Base-by-base conservation (phyloP, 768 basidiomycete genomes). In the Pulveroboletus sp. region DNA sequence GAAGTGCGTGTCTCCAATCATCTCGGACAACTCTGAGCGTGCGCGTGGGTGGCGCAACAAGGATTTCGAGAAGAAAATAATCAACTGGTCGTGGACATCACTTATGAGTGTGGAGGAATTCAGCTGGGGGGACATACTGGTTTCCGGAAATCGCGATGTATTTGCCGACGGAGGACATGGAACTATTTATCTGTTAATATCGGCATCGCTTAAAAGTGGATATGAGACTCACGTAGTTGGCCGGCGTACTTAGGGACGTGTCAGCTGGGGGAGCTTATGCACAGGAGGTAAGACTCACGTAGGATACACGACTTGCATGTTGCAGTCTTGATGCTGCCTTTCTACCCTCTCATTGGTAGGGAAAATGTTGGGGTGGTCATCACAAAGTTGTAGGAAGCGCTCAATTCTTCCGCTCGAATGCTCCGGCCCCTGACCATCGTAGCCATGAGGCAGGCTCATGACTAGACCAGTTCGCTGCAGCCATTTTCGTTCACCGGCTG, bases 271-370 rank as follows among this genome's bases (percentile, higher is more conserved):
- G 6, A 33, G 38, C 38, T 11, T 10, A 14, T 24, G 38, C 41
- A 35, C 24, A 26, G 27, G 13, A 50, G 49, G 27, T 2, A 36
- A 8, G 31, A 77, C 86, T 69, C 64, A 89, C 86, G 93, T 93
- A 5, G 93, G 90, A 72, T 98, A 98, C 27, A 95, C 92, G 57
- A 99, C 87, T 72, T 98, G 96, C 91, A 98, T 92, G 67, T 98
- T 99, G 72, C 94, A 96, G 68, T 99, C 96, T 73, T 99, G 96
- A 65, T 97, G 93, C 62, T 96, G 93, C 41, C 96, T 75, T 64
- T 93, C 91, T 53, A 94, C 71, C 76, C 95, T 96, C 70, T 94
- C 83, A 1, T 79, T 79, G 0, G 83, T 83, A 1, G 95, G 95
- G 83, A 83, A 97, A 52, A 86, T 68, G 66, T 93, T 77, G 6